These are phyloP conservation scores for Albatrellus ellisii DNA, from an alignment of 768 basidiomycete genomes.

Conservation along the genomic window DNA sequence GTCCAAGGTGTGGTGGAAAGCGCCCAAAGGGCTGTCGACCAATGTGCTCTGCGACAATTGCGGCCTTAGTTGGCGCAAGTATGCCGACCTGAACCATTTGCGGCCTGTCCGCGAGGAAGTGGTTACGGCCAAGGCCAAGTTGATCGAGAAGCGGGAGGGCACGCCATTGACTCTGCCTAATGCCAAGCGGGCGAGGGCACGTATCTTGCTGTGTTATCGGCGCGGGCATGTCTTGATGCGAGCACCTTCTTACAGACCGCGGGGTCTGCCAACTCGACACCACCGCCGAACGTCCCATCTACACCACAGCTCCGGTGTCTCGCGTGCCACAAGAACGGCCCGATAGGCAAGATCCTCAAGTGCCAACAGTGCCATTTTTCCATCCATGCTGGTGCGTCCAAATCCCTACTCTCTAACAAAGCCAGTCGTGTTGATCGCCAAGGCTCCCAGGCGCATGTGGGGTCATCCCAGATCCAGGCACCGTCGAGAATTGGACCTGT, in stretches of 20 bases:
- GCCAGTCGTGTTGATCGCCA: slow-evolving; percentile 9
- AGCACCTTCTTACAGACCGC: slow-evolving; percentile 25
- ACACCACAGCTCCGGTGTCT: slow-evolving; percentile 59
- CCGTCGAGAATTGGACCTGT: slow-evolving; percentile 70
- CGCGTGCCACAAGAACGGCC: slow-evolving; percentile 64
- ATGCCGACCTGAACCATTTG: slow-evolving; percentile 69
- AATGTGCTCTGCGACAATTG: slow-evolving; percentile 76
- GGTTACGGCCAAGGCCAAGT: slow-evolving; percentile 23
- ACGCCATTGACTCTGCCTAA: slow-evolving; percentile 34
- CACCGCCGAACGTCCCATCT: slow-evolving; percentile 39
- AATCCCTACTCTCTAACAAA: not conserved
- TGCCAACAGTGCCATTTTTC: slow-evolving; percentile 73
- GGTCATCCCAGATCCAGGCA: slow-evolving; percentile 45
- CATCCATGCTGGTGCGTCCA: slow-evolving; percentile 58
- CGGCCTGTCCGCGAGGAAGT: slow-evolving; percentile 60
- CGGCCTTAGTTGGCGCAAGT: slow-evolving; percentile 85
- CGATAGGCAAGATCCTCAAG: slow-evolving; percentile 63
- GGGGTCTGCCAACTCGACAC: slow-evolving; percentile 37
- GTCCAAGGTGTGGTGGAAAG: slow-evolving; percentile 80
- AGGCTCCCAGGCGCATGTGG: slow-evolving; percentile 53
- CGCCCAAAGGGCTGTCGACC: slow-evolving; percentile 73
- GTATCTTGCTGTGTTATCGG: slow-evolving; percentile 3
- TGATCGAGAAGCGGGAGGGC: slow-evolving; percentile 46
- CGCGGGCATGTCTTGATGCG: not conserved
- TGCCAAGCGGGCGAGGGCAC: slow-evolving; percentile 56